phyloP scores from a whole-genome alignment of 495 filamentous ascomycete genomes.

The Penicillium parvum region DNA sequence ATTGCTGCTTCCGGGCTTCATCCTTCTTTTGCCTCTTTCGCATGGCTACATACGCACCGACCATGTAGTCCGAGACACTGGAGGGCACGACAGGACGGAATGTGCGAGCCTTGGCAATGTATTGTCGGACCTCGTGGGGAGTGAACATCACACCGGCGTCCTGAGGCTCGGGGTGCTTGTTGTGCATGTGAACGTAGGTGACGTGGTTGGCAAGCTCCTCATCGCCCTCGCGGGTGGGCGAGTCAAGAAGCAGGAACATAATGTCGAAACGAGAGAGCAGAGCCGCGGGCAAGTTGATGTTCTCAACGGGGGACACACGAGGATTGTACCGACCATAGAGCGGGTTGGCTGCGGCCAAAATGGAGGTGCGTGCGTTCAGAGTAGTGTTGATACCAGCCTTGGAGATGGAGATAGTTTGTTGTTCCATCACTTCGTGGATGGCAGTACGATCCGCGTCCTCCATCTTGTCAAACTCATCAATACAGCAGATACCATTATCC shows the following conservation, averaged over 20 bases:
- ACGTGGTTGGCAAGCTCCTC: slow-evolving; percentile 95
- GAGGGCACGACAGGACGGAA: slow-evolving; percentile 82
- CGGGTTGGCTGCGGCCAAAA: slow-evolving; percentile 96
- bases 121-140: slow-evolving; percentile 89
- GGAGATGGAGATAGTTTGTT: slow-evolving; percentile 97
- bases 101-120: slow-evolving; percentile 86
- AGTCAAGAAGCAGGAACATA: slow-evolving; percentile 94
- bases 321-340: slow-evolving; percentile 98
- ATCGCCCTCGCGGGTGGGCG: slow-evolving; percentile 79
- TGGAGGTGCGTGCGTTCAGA: slow-evolving; percentile 92
- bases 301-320: slow-evolving; percentile 91
- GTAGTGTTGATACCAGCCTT: slow-evolving; percentile 97
- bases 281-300: slow-evolving; percentile 96
- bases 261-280: slow-evolving; percentile 95
- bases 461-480: slow-evolving; percentile 99
- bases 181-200: slow-evolving; percentile 96
- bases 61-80: slow-evolving; percentile 87
- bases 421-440: slow-evolving; percentile 99
- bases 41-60: slow-evolving; percentile 91
- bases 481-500: slow-evolving; percentile 98
- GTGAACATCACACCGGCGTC: slow-evolving; percentile 69
- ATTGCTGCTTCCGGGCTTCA: slow-evolving; percentile 82
- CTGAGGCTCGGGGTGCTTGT: slow-evolving; percentile 77
- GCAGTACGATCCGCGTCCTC: slow-evolving; percentile 93
- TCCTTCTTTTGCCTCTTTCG: slow-evolving; percentile 83